A percentile compares a stretch with the other conserved stretches of the same genome.
Evolutionary conservation across 768 basidiomycete genomes (phyloP).

Genomic region (Suillus ampliporus): DNA sequence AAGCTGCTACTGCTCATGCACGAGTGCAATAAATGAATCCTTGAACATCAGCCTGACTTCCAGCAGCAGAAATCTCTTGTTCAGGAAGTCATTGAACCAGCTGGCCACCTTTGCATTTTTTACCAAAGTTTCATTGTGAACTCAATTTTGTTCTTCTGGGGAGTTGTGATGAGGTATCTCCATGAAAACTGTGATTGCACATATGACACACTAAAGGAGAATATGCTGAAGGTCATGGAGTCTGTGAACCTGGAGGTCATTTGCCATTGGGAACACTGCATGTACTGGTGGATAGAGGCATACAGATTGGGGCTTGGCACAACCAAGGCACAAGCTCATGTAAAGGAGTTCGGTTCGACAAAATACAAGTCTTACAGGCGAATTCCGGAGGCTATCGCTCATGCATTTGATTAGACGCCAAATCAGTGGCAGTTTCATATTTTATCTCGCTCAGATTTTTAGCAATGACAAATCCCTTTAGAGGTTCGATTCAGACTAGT

Average conservation of each 20-base stretch:
- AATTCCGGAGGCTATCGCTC: constrained; percentile 5
- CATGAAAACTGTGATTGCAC: constrained; percentile 31
- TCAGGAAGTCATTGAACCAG: constrained; percentile 31
- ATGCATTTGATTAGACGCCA: constrained; percentile 3
- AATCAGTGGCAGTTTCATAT: not conserved
- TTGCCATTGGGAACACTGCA: constrained; percentile 19
- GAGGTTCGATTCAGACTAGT: too few relatives aligned
- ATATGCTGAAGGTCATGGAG: constrained; percentile 28
- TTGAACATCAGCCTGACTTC: constrained; percentile 22
- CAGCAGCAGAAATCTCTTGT: constrained; percentile 25
- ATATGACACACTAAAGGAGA: constrained; percentile 28
- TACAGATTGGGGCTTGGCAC: constrained; percentile 17
- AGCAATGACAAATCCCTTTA: too few relatives aligned
- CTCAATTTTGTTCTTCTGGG: constrained; percentile 3
- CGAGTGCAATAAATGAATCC: too few relatives aligned
- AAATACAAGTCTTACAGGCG: constrained; percentile 20
- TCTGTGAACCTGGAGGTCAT: constrained; percentile 21
- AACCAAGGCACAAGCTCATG: constrained; percentile 19
- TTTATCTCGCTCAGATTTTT: too few relatives aligned
- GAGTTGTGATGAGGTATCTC: constrained; percentile 30
- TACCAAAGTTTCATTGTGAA: constrained; percentile 24
- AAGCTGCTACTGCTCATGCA: too few relatives aligned
- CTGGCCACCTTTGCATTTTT: constrained; percentile 36
- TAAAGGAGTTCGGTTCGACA: constrained; percentile 17
- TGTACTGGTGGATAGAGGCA: constrained; percentile 23